Conservation (phyloP, 371 early-diverging fungal species). For the Chytridium lagenaria region DNA sequence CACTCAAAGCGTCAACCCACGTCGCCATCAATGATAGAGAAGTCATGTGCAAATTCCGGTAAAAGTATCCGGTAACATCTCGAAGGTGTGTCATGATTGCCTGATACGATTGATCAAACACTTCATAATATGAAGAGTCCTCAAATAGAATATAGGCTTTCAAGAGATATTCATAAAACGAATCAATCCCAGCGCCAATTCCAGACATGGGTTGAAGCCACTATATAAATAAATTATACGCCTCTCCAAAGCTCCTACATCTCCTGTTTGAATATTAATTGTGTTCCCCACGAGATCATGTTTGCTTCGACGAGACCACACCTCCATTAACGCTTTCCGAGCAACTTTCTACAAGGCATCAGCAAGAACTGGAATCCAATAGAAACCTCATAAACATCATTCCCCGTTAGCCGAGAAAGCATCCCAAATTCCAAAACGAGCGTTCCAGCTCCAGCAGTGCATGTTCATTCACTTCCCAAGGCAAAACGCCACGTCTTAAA, state of each 20-base stretch:
- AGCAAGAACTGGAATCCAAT: slow-evolving; percentile 3
- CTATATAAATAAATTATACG: slow-evolving; percentile 25
- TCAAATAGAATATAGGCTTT: slow-evolving; percentile 90
- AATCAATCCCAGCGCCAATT: slow-evolving; percentile 93
- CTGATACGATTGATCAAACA: slow-evolving; percentile 83
- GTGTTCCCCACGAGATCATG: slow-evolving; percentile 85
- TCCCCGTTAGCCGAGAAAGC: slow-evolving; percentile 83
- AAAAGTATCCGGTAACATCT: slow-evolving; percentile 79
- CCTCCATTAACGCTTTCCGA: slow-evolving; percentile 66
- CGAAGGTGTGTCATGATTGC: slow-evolving; percentile 68
- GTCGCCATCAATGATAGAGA: slow-evolving; percentile 68
- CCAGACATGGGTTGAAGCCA: slow-evolving; percentile 52
- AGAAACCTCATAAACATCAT: slow-evolving; percentile 71
- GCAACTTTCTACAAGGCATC: slow-evolving; percentile 63
- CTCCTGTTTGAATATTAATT: slow-evolving; percentile 72
- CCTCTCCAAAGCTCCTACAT: slow-evolving; percentile 39
- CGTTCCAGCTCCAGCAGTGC: slow-evolving; percentile 92
- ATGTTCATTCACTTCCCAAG: slow-evolving; percentile 79
- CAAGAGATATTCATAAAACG: slow-evolving; percentile 90
- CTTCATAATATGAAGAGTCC: slow-evolving; percentile 71
- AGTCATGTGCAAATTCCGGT: slow-evolving; percentile 84
- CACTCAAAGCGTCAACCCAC: slow-evolving; percentile 91
- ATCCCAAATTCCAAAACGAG: slow-evolving; percentile 95
- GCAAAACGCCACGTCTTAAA: slow-evolving; percentile 73
- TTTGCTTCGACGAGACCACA: slow-evolving; percentile 81